These are phyloP conservation scores for Lachancea waltii DNA, from an alignment of 805 yeast genomes.

Conservation along the genomic window DNA sequence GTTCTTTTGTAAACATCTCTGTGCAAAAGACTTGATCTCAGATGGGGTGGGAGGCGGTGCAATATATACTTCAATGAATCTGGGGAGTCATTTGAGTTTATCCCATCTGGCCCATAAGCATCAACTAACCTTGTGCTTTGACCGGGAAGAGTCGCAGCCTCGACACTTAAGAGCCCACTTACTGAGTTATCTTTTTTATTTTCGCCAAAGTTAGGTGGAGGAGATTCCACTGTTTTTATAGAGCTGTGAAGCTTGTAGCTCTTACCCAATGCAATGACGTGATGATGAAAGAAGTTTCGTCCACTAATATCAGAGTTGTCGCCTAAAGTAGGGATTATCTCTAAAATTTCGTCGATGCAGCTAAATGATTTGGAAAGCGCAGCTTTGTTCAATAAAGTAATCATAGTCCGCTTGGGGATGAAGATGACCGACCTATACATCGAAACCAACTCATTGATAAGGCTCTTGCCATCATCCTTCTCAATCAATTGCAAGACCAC, in stretches of 20 bases:
- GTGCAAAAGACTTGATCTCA: constrained; percentile 51
- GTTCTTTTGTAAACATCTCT: constrained; percentile 74
- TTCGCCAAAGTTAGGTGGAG: neutral
- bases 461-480: constrained; percentile 39
- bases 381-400: constrained; percentile 60
- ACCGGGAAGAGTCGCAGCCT: constrained; percentile 50
- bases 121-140: constrained; percentile 42
- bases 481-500: constrained; percentile 25
- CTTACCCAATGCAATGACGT: constrained; percentile 72
- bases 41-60: constrained; percentile 45
- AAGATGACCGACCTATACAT: constrained; percentile 41
- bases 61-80: constrained; percentile 57
- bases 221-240: too few species aligned
- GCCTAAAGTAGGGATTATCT: constrained; percentile 43
- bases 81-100: constrained; percentile 50
- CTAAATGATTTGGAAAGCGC: constrained; percentile 47
- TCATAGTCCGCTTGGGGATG: constrained; percentile 48
- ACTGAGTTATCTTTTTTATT: constrained; percentile 14
- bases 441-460: constrained; percentile 40
- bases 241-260: constrained; percentile 34
- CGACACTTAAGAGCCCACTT: constrained; percentile 10
- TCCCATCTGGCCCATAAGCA: constrained; percentile 58
- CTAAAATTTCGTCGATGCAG: constrained; percentile 54
- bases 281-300: constrained; percentile 80
- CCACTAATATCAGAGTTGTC: constrained; percentile 73